Percentiles rank a stretch among this genome's conserved stretches.
These are phyloP conservation scores for Cercospora sojina DNA, from an alignment of 2,329 filamentous ascomycete species.

Conservation along the genomic window DNA sequence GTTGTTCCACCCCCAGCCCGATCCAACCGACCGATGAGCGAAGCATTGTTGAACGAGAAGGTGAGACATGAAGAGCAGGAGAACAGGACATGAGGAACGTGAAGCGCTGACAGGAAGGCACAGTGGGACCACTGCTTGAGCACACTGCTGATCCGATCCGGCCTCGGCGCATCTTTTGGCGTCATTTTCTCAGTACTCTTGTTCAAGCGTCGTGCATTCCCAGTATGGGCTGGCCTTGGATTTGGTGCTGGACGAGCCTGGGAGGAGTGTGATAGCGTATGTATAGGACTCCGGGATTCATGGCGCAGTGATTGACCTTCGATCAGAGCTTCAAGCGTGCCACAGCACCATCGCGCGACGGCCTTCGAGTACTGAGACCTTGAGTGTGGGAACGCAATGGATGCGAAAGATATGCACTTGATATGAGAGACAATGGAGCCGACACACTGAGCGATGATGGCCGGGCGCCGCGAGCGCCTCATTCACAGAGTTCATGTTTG, in stretches of 20 bases:
- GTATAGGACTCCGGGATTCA: conserved; percentile 25
- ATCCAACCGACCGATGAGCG: conserved; percentile 79
- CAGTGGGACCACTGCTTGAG: conserved; percentile 99
- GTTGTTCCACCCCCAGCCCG: conserved; percentile 65
- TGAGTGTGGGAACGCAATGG: conserved; percentile 11
- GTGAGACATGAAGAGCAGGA: conserved; percentile 52
- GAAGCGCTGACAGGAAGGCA: conserved; percentile 28
- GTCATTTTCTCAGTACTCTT: conserved; percentile 97
- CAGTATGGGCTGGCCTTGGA: conserved; percentile 88
- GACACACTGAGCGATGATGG: background rate
- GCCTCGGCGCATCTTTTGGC: conserved; percentile 92
- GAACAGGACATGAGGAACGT: background rate
- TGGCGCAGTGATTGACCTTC: background rate
- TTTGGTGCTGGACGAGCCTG: conserved; percentile 96
- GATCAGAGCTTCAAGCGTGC: conserved; percentile 54
- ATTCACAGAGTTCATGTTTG: background rate
- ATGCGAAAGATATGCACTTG: background rate
- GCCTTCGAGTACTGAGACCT: conserved; percentile 50
- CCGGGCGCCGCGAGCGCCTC: background rate
- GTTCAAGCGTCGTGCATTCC: conserved; percentile 98
- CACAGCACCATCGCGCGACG: conserved; percentile 49
- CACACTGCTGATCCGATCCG: conserved; percentile 93
- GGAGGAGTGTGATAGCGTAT: conserved; percentile 88
- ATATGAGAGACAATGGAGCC: background rate
- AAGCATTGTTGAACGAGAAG: conserved; percentile 98